Evolutionary conservation across 129 eudicot species (phyloP), one percentile per base, ranked within the genome.

Genomic region (Flaveria linearis): DNA sequence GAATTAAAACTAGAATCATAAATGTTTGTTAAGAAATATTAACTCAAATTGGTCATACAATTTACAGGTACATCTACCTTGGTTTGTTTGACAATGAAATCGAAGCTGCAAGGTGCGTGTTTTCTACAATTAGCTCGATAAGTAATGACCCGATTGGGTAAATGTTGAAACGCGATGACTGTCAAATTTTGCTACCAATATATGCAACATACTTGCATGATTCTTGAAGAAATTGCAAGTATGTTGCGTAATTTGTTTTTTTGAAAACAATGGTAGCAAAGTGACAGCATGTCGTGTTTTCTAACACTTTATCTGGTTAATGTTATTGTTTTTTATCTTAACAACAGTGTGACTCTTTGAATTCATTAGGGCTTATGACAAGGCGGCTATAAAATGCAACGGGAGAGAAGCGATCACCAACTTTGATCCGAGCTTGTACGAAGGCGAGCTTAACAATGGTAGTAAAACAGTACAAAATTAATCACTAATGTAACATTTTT

Each of bases 41-140:
- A 5, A 72, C 41, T n/a, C 60, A 33, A 68, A 8, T 22, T 61
- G 57, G 16, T 18, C 75, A 52, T 45, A 42, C 18, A 55, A 20
- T 63, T 16, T 60, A 5, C 7, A 72, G 68, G 41, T 57, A 86
- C 65, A 91, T 91, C 72, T 92, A 92, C 80, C 97, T 92, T 76
- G 97, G 97, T 46, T 70, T 92, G 78, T 92, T 89, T 69, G 96
- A 92, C 86, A 87, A 76, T 77, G 97, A 92, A 83, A 84, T 87
- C 16, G 97, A 92, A 56, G 97, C 97, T 73, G 97, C 97, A 86
- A 92, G 96, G 97, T 92, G 47, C 50, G 14, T 43, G 11, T 72
- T 25, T 62, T 26, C 18, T 45, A 33, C n/a, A 5, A 28, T 33
- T 14, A 62, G 6, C 68, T 62, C 10, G 68, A 62, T 62, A 13